Evolutionary conservation across 441 rosid species (phyloP).

Genomic region (Adansonia gregorii): DNA sequence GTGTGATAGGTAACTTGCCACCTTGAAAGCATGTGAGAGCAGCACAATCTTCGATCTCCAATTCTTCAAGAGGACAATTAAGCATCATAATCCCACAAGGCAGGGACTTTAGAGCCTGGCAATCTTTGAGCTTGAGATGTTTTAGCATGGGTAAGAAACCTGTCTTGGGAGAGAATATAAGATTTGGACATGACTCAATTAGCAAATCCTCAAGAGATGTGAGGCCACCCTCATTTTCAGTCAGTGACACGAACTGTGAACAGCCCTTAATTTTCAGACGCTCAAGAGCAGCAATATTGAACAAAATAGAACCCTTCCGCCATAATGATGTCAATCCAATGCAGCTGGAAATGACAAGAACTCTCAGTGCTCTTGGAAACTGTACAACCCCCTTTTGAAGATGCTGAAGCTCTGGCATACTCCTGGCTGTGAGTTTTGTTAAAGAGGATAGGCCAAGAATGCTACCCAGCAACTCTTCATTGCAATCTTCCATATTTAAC

Average conservation of each 20-base stretch:
- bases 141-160: constrained; percentile 13
- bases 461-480: background rate
- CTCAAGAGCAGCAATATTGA: constrained; percentile 20
- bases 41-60: constrained; percentile 25
- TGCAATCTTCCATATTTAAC: constrained; percentile 26
- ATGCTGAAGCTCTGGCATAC: background rate
- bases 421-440: background rate
- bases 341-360: constrained; percentile 21
- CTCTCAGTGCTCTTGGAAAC: constrained; percentile 4
- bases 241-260: constrained; percentile 8
- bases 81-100: constrained; percentile 10
- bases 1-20: constrained; percentile 12
- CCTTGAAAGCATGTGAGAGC: constrained; percentile 14
- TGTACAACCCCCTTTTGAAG: constrained; percentile 5
- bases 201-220: constrained; percentile 5
- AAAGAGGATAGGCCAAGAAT: constrained; percentile 2
- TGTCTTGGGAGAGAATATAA: constrained; percentile 9
- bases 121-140: constrained; percentile 19
- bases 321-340: constrained; percentile 11
- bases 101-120: constrained; percentile 11
- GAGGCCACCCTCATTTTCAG: background rate
- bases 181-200: constrained; percentile 16
- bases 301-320: background rate
- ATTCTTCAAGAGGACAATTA: constrained; percentile 20
- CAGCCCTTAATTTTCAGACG: constrained; percentile 14